Percentiles rank a stretch among this genome's conserved stretches.
Evolutionary conservation across 1,139 yeast genomes (phyloP).

Genomic region (Hanseniaspora sp.): DNA sequence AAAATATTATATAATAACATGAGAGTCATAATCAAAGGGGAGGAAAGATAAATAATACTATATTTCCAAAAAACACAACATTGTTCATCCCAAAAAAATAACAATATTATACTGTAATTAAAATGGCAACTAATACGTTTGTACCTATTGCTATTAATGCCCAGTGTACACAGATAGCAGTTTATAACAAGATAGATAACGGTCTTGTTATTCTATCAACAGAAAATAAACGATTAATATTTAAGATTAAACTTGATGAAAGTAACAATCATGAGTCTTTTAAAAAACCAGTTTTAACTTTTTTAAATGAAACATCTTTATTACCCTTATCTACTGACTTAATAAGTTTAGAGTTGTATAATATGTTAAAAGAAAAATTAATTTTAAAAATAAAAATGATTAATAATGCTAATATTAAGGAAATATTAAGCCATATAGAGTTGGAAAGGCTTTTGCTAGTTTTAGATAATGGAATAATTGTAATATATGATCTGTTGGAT

Average conservation of each 20-base stretch:
- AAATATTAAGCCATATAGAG: slow-evolving; percentile 5
- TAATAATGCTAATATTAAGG: slow-evolving; percentile 1
- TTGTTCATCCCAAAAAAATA: neutral
- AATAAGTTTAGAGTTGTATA: slow-evolving; percentile 3
- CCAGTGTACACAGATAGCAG: slow-evolving; percentile 9
- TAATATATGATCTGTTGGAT: slow-evolving; percentile 12
- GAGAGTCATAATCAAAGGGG: no score
- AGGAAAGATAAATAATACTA: no score
- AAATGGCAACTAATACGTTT: neutral
- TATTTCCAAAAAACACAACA: slow-evolving; percentile 17
- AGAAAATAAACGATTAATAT: slow-evolving; percentile 11
- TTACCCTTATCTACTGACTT: slow-evolving; percentile 8
- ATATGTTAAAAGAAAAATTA: slow-evolving; percentile 11
- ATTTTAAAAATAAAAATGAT: slow-evolving; percentile 9
- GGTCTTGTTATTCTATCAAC: neutral
- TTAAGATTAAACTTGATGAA: neutral
- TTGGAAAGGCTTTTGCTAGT: slow-evolving; percentile 11
- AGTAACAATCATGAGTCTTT: neutral
- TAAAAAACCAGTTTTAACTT: neutral
- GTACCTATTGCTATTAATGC: slow-evolving; percentile 10
- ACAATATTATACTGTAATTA: neutral
- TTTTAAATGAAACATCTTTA: slow-evolving; percentile 13
- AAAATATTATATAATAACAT: no score
- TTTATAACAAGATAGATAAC: neutral
- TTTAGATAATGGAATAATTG: slow-evolving; percentile 3